Evolutionary conservation across 148 eudicot species (phyloP).

Genomic region (Rhododendron kiyosumense): DNA sequence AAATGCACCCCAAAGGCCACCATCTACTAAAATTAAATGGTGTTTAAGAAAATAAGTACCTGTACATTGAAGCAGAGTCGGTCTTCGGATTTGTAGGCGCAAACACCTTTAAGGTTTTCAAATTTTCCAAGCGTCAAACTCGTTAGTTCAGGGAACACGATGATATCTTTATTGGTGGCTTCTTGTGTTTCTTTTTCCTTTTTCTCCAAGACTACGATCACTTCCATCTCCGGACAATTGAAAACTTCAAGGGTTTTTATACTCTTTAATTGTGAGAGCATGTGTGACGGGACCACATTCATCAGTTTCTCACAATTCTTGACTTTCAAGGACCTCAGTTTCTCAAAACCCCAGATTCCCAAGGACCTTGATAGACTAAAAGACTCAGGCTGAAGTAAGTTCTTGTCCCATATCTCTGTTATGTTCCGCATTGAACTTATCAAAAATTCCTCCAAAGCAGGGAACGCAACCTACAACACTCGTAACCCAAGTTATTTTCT

Average conservation of each 20-base stretch:
- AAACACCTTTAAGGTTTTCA: too few relatives aligned
- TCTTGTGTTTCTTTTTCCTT: not conserved
- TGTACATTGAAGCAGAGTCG: too few relatives aligned
- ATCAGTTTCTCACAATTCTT: not conserved
- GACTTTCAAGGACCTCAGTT: too few relatives aligned
- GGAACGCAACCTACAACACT: too few relatives aligned
- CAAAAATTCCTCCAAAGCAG: not conserved
- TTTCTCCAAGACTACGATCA: not conserved
- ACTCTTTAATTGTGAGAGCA: not conserved
- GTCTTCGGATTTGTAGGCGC: too few relatives aligned
- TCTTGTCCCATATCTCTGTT: not conserved
- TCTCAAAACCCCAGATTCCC: not conserved
- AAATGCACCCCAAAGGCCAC: too few relatives aligned
- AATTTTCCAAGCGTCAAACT: too few relatives aligned
- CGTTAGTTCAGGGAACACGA: not conserved
- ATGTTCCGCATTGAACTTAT: too few relatives aligned
- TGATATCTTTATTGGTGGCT: not conserved
- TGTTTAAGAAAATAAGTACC: too few relatives aligned
- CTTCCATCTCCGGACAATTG: not conserved
- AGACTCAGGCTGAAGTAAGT: not conserved
- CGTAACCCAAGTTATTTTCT: not conserved
- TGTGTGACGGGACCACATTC: not conserved
- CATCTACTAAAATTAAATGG: too few relatives aligned
- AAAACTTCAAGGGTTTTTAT: fast-evolving
- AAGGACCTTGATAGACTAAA: not conserved